Evolutionary conservation across 768 basidiomycete species (phyloP), one percentile per base, ranked within the genome.

Genomic region (Dentipellis fragilis): DNA sequence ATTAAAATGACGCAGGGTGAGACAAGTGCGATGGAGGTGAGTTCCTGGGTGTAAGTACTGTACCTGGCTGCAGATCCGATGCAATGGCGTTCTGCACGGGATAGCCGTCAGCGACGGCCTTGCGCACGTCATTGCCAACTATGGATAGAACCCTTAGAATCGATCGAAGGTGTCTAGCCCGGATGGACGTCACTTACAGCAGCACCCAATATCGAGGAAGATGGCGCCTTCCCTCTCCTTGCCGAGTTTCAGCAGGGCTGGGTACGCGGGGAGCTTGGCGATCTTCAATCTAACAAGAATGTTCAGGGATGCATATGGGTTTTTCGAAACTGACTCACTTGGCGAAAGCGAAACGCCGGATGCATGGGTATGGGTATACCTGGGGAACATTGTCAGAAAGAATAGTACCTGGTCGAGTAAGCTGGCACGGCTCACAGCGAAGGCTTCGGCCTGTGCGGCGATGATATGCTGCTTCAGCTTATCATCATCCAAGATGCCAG

Each of bases 21-120:
- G 12, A n/a, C 40, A 17, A 4, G 19, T 10, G 22, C 29, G 23
- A 29, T 34, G 0, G 29, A 55, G 12, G 22, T 49, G 12, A 11
- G 23, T 36, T 55, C 5, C 23, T 49, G n/a, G 11, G 37, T 22
- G 12, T 34, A n/a, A n/a, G n/a, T n/a, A 3, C 56, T 61, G 56
- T 52, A 72, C 75, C 73, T 52, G 58, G 62, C n/a, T 63, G 58
- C 17, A 75, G 52, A 57, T 78, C 76, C 4, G 69, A 65, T 3
- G 67, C 67, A n/a, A 78, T 58, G 22, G 67, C 62, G 29, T 73
- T 72, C 58, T 64, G 52, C 12, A 67, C 59, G 0, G 75, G 76
- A 58, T 64, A 76, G 9, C 76, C 74, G 50, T 78, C 76, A 3
- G 60, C 64, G 11, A 69, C 65, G 35, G 57, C 59, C 48, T 60